Evolutionary conservation across 1,139 yeast genomes (phyloP).

Genomic region (Pichia sp.): DNA sequence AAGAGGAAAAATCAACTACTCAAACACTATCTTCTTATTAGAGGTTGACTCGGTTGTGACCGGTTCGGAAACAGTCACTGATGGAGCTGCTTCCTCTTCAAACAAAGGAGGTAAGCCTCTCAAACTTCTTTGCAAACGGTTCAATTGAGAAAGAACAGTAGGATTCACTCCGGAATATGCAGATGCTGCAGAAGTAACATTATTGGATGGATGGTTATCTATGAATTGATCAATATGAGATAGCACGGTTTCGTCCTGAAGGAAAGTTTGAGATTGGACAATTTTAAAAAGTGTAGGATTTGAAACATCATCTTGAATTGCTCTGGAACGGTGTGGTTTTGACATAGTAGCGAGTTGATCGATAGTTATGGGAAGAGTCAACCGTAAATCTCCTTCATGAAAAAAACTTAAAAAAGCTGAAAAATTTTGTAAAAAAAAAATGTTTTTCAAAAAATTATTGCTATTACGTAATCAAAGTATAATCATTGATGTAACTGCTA

Average conservation of each 20-base stretch:
- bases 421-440: no score
- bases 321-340: constrained; percentile 10
- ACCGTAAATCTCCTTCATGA: no score
- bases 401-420: no score
- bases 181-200: background rate
- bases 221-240: constrained; percentile 11
- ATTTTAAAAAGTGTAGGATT: constrained; percentile 12
- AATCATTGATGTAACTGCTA: no score
- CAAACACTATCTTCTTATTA: constrained; percentile 17
- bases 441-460: no score
- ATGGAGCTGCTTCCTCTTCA: constrained; percentile 9
- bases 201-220: constrained; percentile 5
- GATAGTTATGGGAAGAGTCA: no score
- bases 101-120: constrained; percentile 49
- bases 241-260: constrained; percentile 10
- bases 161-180: constrained; percentile 25
- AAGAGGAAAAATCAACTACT: constrained; percentile 8
- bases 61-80: background rate
- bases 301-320: constrained; percentile 9
- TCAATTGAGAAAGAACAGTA: constrained; percentile 38
- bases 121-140: constrained; percentile 48
- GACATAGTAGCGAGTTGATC: constrained; percentile 6
- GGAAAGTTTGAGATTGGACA: constrained; percentile 11
- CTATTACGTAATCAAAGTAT: no score
- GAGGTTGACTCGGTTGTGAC: constrained; percentile 15